Conservation (phyloP, 352 stramenopile genomes). For the Saprolegnia parasitica region DNA sequence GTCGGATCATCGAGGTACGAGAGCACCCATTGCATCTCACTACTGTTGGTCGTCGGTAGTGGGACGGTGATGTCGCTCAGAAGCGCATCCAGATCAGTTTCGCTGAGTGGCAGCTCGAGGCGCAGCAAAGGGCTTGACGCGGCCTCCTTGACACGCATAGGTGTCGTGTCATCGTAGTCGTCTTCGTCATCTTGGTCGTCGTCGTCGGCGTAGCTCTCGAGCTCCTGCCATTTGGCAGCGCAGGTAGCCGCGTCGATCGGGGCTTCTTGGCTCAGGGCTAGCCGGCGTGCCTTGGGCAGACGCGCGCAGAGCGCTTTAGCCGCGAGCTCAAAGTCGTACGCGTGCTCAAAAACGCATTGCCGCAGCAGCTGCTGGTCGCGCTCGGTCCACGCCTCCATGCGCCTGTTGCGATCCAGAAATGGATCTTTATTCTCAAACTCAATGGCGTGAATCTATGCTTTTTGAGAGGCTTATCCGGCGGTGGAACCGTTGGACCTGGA, state of each 20-base stretch:
- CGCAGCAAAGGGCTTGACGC: not conserved
- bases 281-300: slow-evolving; percentile 13
- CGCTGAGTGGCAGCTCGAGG: slow-evolving; percentile 17
- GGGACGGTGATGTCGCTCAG: slow-evolving; percentile 5
- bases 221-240: not conserved
- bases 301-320: slow-evolving; percentile 31
- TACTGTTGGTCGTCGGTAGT: not conserved
- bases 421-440: not conserved
- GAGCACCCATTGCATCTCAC: slow-evolving; percentile 25
- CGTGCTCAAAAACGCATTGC: slow-evolving; percentile 66
- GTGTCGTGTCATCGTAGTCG: not conserved
- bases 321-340: slow-evolving; percentile 60
- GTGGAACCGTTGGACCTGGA: not conserved
- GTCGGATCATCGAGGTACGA: slow-evolving; percentile 19
- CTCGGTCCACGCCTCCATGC: slow-evolving; percentile 53
- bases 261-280: not conserved
- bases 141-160: not conserved
- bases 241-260: not conserved
- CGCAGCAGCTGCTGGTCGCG: slow-evolving; percentile 63
- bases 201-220: not conserved
- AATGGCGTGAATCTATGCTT: not conserved
- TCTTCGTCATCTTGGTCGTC: not conserved
- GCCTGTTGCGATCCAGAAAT: slow-evolving; percentile 1
- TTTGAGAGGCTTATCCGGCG: not conserved
- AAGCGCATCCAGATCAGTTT: slow-evolving; percentile 9